Base-by-base conservation (phyloP, 371 early-diverging fungal genomes). In the Syncephalastrum sp. region DNA sequence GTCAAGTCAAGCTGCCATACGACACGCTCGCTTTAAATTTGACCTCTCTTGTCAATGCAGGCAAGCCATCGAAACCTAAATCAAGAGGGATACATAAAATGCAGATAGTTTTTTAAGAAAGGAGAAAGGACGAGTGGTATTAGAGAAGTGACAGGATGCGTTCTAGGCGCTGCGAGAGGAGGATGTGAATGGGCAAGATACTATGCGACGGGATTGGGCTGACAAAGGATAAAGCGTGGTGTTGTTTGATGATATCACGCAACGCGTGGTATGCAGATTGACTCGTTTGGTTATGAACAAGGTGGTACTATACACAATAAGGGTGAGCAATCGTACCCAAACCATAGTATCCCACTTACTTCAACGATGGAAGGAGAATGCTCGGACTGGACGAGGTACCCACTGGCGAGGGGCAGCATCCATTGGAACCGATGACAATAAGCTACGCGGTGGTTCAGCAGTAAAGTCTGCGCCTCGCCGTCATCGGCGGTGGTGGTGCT, bases 341-440 rank as follows among this genome's bases (percentile, higher is more conserved):
- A 0, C 7, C 8, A 8, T 10, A 0, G 5, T 21, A 13, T 46
- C 23, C 1, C 29, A 44, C 33, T 61, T 68, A 84, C 75, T 63
- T 84, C 83, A 43, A 80, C 47, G 1, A 75, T 69, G 8, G 41
- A 53, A 16, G 60, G 60, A 60, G 82, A 79, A 42, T 79, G 50
- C 5, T 75, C 69, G 13, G 78, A 68, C 29, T 80, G 53, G n/a
- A 80, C 75, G 67, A 83, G 56, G 54, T 85, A 85, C 3, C 83
- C 85, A 43, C 73, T 82, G 4, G 85, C 76, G 48, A 85, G 68
- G 17, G 85, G 85, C 42, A 85, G 62, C 66, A 85, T 81, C 75
- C 82, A 80, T 15, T 72, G 65, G 53, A 75, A 65, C 44, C 70
- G 65, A 13, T 68, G 65, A 7, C 82, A 77, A 42, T 82, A 73